Evolutionary conservation across 371 early-diverging fungal genomes (phyloP), one percentile per base, ranked within the genome.

Genomic region (Umbelopsis sp.): DNA sequence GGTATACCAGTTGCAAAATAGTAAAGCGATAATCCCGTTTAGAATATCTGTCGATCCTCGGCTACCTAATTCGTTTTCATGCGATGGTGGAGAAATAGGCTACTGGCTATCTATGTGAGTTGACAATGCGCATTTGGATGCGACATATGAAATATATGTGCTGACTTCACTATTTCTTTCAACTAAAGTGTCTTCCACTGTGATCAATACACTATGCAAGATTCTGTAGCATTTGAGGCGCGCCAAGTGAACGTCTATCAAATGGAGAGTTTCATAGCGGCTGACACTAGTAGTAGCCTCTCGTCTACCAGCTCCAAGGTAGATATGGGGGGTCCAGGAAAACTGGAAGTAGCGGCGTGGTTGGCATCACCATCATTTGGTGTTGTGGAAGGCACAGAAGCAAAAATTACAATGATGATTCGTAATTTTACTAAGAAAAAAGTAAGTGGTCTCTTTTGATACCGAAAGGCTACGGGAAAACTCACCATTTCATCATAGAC

Each of bases 211-310:
- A 12, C 35, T 9, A 16, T 35, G 35, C 35, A 35, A 10, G 57
- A 57, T 18, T 57, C 57, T 37, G 16, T 57, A 16, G 35, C n/a
- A 2, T 57, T 57, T 7, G 32, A 57, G 11, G 32, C 57, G 12
- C 57, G 57, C 35, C 57, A 57, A 57, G 57, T 57, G 35, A 29
- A 57, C 9, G n/a, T 57, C 6, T 57, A 35, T n/a, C 57, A 57
- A 18, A 29, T 57, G 5, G 57, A 57, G 35, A 35, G 57, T 11
- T 35, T 35, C 29, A 14, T 16, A 35, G 10, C 18, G 12, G 5
- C 7, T n/a, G 35, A 57, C 32, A 2, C 35, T 18, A 12, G 18
- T 8, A 57, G 32, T n/a, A 57, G 57, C 14, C 10, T n/a, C 12
- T 57, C 57, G 29, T 57, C 57, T 4, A 35, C 57, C 2, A 29